Base-by-base conservation (phyloP, 2,329 filamentous ascomycete species). In the Colletotrichum destructivum region DNA sequence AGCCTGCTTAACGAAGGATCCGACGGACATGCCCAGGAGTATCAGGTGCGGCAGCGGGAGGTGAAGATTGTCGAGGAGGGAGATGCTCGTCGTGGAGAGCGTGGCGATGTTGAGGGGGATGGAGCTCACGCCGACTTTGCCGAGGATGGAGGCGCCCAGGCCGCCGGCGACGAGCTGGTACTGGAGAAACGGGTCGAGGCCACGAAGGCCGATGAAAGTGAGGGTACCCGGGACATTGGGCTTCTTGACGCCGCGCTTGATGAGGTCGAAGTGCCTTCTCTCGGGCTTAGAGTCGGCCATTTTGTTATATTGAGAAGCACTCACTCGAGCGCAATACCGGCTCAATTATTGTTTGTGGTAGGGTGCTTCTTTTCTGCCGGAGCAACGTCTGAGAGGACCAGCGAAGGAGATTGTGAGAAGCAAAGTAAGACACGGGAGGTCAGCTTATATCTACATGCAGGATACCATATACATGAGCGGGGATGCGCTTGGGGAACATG, bases 1-100 rank as follows among this genome's bases (percentile, higher is more conserved):
- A 75, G 87, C 85, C 71, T 91, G 89, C 81, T 91, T 91, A 38
- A 86, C 69, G 31, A 84, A 81, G 49, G 82, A 84, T 65, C 86
- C 89, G 52, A 84, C 80, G 26, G 86, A 82, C 87, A 91, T 89
- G 64, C 79, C 81, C 7, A 90, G 78, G 11, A 91, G 79, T 56
- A 89, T 80, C 11, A 85, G 79, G 35, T 86, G 82, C 74, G 87
- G 86, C 0, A 84, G 85, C 21, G 86, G 87, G 0, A 90, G 83
- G 13, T 82, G 83, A 3, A 88, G 77, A 38, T 75, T 75, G 74
- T 86, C 82, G 72, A 87, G 49, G 62, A 75, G 40, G 13, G 74
- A 56, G 51, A 77, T 46, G 38, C 76, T 75, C 2, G 75, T 78
- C 42, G 79, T 73, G 56, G 81, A 80, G 4, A 82, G 83, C 55